A percentile compares a stretch with the other conserved stretches of the same genome.
These are phyloP conservation scores for Thermothielavioides terrestris DNA, from an alignment of 495 filamentous ascomycete genomes.

Conservation along the genomic window DNA sequence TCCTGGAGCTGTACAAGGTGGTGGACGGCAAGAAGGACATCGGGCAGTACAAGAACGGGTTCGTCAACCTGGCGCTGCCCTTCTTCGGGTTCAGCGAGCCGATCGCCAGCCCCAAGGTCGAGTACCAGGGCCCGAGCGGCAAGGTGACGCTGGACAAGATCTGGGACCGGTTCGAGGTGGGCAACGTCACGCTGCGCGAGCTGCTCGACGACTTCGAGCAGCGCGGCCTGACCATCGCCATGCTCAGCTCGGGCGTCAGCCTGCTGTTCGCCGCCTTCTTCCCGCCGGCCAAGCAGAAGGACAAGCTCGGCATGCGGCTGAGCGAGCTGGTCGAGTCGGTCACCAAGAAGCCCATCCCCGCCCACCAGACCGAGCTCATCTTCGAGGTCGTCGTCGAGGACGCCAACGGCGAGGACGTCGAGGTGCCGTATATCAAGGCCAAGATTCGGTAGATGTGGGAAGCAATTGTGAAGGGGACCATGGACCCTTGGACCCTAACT, in stretches of 20 bases:
- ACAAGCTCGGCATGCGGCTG: constrained; percentile 50
- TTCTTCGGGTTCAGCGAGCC: constrained; percentile 99
- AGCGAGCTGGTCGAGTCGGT: constrained; percentile 82
- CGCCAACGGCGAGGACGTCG: constrained; percentile 82
- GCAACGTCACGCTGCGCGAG: constrained; percentile 73
- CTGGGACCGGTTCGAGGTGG: constrained; percentile 95
- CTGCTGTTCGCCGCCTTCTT: constrained; percentile 96
- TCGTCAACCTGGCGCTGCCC: constrained; percentile 91
- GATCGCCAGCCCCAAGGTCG: constrained; percentile 83
- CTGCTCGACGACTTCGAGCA: constrained; percentile 73
- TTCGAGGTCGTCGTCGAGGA: constrained; percentile 96
- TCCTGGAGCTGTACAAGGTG: constrained; percentile 93
- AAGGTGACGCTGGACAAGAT: constrained; percentile 88
- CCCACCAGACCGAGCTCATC: constrained; percentile 89
- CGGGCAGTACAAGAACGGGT: constrained; percentile 98
- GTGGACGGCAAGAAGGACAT: constrained; percentile 90
- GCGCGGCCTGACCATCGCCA: constrained; percentile 73
- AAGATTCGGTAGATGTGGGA: constrained; percentile 39
- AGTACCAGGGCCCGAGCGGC: constrained; percentile 63
- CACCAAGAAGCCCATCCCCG: constrained; percentile 83
- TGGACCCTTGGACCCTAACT: not conserved
- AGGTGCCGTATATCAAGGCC: constrained; percentile 95
- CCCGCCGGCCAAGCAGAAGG: constrained; percentile 78
- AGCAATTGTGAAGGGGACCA: not conserved
- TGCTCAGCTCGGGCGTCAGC: constrained; percentile 94